Conservation (phyloP, 2,329 filamentous ascomycete genomes). For the Chrysoporthe deuterocubensis region DNA sequence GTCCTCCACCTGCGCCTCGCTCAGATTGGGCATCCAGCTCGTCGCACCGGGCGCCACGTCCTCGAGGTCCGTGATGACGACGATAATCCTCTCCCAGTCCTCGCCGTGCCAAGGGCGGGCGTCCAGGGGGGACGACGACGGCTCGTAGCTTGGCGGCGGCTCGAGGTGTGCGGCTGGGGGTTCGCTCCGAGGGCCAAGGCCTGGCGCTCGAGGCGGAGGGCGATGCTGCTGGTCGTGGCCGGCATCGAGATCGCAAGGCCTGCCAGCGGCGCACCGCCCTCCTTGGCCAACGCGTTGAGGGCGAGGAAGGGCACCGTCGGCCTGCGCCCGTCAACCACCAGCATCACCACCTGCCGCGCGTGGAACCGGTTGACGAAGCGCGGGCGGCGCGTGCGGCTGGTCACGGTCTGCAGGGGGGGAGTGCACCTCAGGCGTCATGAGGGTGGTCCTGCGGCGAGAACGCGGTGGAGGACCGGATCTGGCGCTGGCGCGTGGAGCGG, state of each 20-base stretch:
- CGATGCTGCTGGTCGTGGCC: conserved; percentile 30
- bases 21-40: conserved; percentile 45
- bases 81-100: conserved; percentile 42
- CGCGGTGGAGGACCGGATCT: conserved; percentile 35
- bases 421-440: conserved; percentile 38
- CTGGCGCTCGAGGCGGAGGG: conserved; percentile 42
- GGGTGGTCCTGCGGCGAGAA: conserved; percentile 34
- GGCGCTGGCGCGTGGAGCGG: conserved; percentile 31
- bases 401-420: conserved; percentile 39
- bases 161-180: conserved; percentile 43
- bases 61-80: conserved; percentile 52
- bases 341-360: conserved; percentile 43
- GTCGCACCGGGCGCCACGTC: conserved; percentile 50
- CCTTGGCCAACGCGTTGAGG: conserved; percentile 15
- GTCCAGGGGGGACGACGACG: conserved; percentile 47
- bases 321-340: conserved; percentile 45
- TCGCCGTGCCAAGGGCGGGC: conserved; percentile 46
- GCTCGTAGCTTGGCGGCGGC: conserved; percentile 51
- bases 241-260: background rate
- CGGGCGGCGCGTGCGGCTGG: conserved; percentile 33
- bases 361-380: conserved; percentile 42
- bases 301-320: conserved; percentile 16
- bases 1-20: conserved; percentile 43
- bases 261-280: background rate
- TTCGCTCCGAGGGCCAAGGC: conserved; percentile 39